phyloP scores from a whole-genome alignment of 164 flowering plant genomes.

The Stephania yunnanensis region DNA sequence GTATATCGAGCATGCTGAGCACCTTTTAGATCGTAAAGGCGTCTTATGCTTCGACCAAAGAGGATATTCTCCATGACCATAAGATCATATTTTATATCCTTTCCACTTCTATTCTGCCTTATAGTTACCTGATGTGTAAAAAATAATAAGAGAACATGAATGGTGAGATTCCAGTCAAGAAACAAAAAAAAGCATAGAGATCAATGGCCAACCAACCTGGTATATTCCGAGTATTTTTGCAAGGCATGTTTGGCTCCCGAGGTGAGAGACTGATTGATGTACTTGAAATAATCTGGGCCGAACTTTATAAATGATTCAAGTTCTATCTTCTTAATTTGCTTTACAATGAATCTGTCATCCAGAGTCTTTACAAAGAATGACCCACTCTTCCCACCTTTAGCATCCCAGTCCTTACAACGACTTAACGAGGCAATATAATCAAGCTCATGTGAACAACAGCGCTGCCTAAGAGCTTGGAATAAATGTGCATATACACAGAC shows the following conservation, averaged over 20 bases:
- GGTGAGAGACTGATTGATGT: slow-evolving; percentile 60
- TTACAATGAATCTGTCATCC: slow-evolving; percentile 83
- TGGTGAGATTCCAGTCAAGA: background rate
- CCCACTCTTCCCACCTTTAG: slow-evolving; percentile 96
- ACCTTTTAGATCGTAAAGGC: slow-evolving; percentile 93
- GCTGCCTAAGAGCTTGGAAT: slow-evolving; percentile 57
- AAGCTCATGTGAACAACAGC: slow-evolving; percentile 66
- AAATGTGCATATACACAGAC: slow-evolving; percentile 51
- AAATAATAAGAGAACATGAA: background rate
- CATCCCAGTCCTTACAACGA: slow-evolving; percentile 86
- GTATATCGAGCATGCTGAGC: slow-evolving; percentile 65
- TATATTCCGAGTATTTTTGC: slow-evolving; percentile 90
- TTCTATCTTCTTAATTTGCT: slow-evolving; percentile 86
- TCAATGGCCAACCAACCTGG: slow-evolving; percentile 50
- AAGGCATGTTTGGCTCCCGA: slow-evolving; percentile 76
- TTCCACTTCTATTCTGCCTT: slow-evolving; percentile 58
- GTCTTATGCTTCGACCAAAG: slow-evolving; percentile 54
- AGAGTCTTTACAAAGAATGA: slow-evolving; percentile 84
- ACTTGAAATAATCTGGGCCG: slow-evolving; percentile 69
- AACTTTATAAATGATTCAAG: slow-evolving; percentile 74
- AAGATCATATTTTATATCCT: slow-evolving; percentile 59
- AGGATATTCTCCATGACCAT: slow-evolving; percentile 95
- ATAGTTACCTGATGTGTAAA: slow-evolving; percentile 50
- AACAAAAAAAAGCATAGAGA: slow-evolving; percentile 2
- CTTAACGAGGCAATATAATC: slow-evolving; percentile 84